Percentiles rank a stretch among this genome's conserved stretches.
phyloP scores from a whole-genome alignment of 352 stramenopile genomes.

The Pilasporangium apinafurcum region DNA sequence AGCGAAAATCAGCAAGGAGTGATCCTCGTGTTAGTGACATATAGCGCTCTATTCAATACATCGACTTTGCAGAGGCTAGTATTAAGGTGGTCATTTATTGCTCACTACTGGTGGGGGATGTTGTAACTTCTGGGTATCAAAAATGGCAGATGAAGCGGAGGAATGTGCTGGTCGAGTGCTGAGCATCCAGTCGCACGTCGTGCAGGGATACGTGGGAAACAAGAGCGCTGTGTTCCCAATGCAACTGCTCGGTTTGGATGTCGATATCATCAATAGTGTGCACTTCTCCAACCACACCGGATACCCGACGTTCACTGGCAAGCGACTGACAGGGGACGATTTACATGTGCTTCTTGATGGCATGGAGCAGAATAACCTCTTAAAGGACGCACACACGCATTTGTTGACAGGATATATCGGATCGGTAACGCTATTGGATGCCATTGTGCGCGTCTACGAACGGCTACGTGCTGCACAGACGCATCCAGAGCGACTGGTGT shows the following conservation, averaged over 20 bases:
- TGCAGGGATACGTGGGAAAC: conserved; percentile 85
- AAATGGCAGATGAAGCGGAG: no score
- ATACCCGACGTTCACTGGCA: conserved; percentile 69
- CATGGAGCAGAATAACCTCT: conserved; percentile 64
- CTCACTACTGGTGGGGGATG: no score
- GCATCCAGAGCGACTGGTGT: conserved; percentile 43
- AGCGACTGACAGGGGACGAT: conserved; percentile 65
- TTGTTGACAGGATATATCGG: conserved; percentile 82
- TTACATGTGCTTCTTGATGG: conserved; percentile 73
- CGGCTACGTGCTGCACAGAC: conserved; percentile 45
- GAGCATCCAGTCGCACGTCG: conserved; percentile 86
- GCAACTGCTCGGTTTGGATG: conserved; percentile 79
- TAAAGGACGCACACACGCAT: conserved; percentile 67
- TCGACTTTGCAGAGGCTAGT: no score
- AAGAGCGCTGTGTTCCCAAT: conserved; percentile 83
- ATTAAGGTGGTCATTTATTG: no score
- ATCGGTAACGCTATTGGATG: conserved; percentile 56
- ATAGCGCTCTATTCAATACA: no score
- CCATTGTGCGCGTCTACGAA: conserved; percentile 62
- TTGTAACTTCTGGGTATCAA: no score
- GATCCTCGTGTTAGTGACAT: no score
- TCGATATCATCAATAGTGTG: conserved; percentile 86
- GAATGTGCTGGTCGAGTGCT: conserved; percentile 60
- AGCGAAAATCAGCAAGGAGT: no score
- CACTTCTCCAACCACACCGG: conserved; percentile 87